Conservation (phyloP, 2,329 filamentous ascomycete genomes). For the Fusarium algeriense region DNA sequence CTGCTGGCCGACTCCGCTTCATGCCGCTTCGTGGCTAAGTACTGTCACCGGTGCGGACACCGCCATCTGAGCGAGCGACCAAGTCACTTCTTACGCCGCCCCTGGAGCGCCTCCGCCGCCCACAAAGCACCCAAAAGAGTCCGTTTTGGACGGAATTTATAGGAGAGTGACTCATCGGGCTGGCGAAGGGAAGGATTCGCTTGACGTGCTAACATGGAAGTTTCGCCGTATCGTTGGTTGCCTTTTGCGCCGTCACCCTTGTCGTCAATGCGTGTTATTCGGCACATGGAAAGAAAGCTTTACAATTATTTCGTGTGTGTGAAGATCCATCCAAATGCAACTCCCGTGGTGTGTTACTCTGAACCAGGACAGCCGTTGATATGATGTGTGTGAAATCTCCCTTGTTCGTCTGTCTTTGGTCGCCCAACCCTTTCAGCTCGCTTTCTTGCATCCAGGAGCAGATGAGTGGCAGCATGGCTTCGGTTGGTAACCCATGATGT, state of each 20-base stretch:
- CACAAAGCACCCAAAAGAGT: slow-evolving; percentile 35
- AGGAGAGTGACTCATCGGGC: slow-evolving; percentile 43
- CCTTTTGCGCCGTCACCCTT: slow-evolving; percentile 26
- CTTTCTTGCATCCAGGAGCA: slow-evolving; percentile 41
- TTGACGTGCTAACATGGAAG: slow-evolving; percentile 13
- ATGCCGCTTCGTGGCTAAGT: slow-evolving; percentile 39
- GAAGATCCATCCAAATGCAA: slow-evolving; percentile 30
- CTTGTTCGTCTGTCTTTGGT: slow-evolving; percentile 34
- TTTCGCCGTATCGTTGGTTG: slow-evolving; percentile 27
- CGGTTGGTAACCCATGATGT: slow-evolving; percentile 31
- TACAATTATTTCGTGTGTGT: slow-evolving; percentile 24
- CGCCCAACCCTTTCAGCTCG: slow-evolving; percentile 31
- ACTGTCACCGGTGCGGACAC: slow-evolving; percentile 39
- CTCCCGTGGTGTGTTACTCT: slow-evolving; percentile 39
- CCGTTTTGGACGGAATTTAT: slow-evolving; percentile 23
- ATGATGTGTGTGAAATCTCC: slow-evolving; percentile 24
- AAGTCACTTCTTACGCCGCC: slow-evolving; percentile 30
- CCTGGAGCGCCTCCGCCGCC: slow-evolving; percentile 35
- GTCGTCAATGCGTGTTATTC: slow-evolving; percentile 39
- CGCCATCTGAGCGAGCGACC: slow-evolving; percentile 33
- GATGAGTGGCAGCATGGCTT: slow-evolving; percentile 31
- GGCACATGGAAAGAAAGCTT: slow-evolving; percentile 41
- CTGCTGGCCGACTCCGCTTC: slow-evolving; percentile 39
- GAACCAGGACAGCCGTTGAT: slow-evolving; percentile 13
- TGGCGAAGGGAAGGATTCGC: slow-evolving; percentile 29